Percentiles rank a stretch among this genome's conserved stretches.
These are phyloP conservation scores for Stachybotrys chartarum DNA, from an alignment of 2,329 filamentous ascomycete species.

Conservation along the genomic window DNA sequence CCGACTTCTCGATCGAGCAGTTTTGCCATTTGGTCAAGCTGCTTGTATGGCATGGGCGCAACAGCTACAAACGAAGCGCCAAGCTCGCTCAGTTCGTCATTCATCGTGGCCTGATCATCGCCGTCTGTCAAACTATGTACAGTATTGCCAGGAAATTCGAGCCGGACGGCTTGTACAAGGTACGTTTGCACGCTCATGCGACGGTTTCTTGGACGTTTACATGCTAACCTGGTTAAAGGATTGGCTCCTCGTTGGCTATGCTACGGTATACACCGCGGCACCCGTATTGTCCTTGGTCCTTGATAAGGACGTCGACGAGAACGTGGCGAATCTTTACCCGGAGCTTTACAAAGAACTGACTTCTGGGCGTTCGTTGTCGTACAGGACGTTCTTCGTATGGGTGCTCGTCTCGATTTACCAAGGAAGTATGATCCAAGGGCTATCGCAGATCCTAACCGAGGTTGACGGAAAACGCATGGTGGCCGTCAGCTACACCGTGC, in stretches of 20 bases:
- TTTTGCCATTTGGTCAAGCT: slow-evolving; percentile 94
- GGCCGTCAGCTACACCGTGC: slow-evolving; percentile 81
- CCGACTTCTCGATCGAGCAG: slow-evolving; percentile 93
- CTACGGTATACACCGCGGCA: slow-evolving; percentile 88
- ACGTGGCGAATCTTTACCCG: slow-evolving; percentile 87
- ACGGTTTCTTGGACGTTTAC: neutral
- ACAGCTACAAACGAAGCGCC: slow-evolving; percentile 91
- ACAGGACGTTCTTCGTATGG: slow-evolving; percentile 96
- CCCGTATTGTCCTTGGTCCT: slow-evolving; percentile 92
- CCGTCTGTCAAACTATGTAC: slow-evolving; percentile 95
- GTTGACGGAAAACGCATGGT: slow-evolving; percentile 73
- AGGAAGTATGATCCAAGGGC: slow-evolving; percentile 89
- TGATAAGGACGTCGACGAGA: slow-evolving; percentile 91
- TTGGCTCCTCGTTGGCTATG: slow-evolving; percentile 95
- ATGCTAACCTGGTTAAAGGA: slow-evolving; percentile 42
- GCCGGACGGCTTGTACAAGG: slow-evolving; percentile 85
- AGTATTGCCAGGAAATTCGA: slow-evolving; percentile 89
- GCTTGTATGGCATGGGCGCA: slow-evolving; percentile 97
- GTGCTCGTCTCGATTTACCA: slow-evolving; percentile 93
- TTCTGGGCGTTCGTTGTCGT: slow-evolving; percentile 75
- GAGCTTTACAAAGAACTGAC: slow-evolving; percentile 98
- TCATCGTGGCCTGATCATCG: slow-evolving; percentile 90
- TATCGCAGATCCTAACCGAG: slow-evolving; percentile 80
- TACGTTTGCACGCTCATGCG: slow-evolving; percentile 16
- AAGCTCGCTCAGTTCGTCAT: slow-evolving; percentile 98